phyloP scores from a whole-genome alignment of 495 filamentous ascomycete genomes.

The Delitschia confertaspora region DNA sequence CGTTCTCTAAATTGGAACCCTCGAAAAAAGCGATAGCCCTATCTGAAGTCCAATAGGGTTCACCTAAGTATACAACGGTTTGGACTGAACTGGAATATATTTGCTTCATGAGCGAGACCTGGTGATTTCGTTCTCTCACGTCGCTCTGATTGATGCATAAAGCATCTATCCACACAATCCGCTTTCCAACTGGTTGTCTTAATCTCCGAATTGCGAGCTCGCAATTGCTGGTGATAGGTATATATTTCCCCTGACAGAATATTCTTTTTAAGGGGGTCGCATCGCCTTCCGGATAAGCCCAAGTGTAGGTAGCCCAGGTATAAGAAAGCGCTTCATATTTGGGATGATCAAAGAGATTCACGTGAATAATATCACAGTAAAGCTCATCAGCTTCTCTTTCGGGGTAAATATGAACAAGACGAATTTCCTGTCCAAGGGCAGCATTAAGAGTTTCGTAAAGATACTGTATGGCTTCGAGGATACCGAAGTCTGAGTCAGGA shows the following conservation, averaged over 20 bases:
- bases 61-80: constrained; percentile 27
- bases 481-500: too few relatives aligned
- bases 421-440: background rate
- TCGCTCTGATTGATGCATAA: constrained; percentile 26
- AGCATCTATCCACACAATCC: constrained; percentile 23
- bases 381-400: background rate
- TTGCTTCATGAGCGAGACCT: constrained; percentile 25
- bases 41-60: background rate
- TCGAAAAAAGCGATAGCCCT: too few relatives aligned
- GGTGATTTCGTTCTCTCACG: constrained; percentile 13
- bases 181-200: background rate
- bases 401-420: background rate
- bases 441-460: background rate
- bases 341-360: constrained; percentile 3
- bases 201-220: background rate
- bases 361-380: background rate
- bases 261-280: background rate
- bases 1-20: too few relatives aligned
- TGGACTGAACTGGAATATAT: constrained; percentile 23
- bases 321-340: constrained; percentile 3
- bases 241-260: background rate
- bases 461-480: too few relatives aligned
- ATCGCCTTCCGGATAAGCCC: background rate
- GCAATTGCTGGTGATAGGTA: background rate
- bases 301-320: constrained; percentile 2